phyloP scores from a whole-genome alignment of 345 rosid genomes.

The Anacardium occidentale region DNA sequence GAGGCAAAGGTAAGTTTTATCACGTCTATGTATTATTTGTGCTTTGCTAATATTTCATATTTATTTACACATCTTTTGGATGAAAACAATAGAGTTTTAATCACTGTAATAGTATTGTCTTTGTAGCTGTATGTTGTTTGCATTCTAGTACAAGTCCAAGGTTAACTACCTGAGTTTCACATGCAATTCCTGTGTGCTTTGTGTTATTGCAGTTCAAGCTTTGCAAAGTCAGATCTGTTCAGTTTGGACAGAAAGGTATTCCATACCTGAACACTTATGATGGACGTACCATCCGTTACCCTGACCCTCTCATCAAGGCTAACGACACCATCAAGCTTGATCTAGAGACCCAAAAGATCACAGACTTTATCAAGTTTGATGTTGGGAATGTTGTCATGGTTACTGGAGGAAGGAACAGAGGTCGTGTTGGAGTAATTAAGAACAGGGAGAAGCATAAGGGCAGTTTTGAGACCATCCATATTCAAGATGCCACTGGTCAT shows the following conservation, averaged over 20 bases:
- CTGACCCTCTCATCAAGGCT: conserved; percentile 84
- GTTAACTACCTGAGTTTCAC: neutral
- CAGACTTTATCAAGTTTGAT: conserved; percentile 79
- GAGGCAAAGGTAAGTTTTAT: conserved; percentile 65
- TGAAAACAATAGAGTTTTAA: too few species aligned
- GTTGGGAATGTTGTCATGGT: conserved; percentile 93
- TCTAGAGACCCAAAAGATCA: conserved; percentile 67
- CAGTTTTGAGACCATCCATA: conserved; percentile 75
- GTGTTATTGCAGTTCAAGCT: conserved; percentile 65
- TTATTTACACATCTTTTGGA: neutral
- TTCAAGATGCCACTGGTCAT: conserved; percentile 70
- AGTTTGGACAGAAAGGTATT: conserved; percentile 75
- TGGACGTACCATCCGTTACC: conserved; percentile 87
- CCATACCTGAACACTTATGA: conserved; percentile 82
- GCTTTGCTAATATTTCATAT: neutral
- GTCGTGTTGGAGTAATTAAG: conserved; percentile 83
- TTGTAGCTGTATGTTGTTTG: too few species aligned
- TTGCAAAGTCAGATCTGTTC: conserved; percentile 73
- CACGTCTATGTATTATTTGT: neutral
- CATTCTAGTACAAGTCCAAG: neutral
- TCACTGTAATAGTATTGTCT: too few species aligned
- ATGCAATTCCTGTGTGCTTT: neutral
- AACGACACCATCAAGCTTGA: conserved; percentile 86
- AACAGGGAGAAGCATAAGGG: conserved; percentile 92
- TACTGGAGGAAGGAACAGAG: conserved; percentile 89